Percentiles rank a stretch among this genome's conserved stretches.
phyloP scores from a whole-genome alignment of 2,329 filamentous ascomycete genomes.

The Colletotrichum viniferum region DNA sequence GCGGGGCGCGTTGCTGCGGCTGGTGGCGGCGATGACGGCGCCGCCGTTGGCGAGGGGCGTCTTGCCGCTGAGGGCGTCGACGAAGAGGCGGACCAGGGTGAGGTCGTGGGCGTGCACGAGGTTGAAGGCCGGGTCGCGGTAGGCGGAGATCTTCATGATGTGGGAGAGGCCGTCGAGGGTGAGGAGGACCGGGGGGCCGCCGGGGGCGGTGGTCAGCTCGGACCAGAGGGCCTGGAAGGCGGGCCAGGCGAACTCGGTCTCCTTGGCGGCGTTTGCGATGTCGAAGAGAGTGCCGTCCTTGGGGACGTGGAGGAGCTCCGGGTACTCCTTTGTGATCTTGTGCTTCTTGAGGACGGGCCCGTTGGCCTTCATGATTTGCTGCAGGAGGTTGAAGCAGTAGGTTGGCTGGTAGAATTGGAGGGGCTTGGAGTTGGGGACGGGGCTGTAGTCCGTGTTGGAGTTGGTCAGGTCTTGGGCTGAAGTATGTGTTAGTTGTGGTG shows the following conservation, averaged over 20 bases:
- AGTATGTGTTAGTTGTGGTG: not conserved
- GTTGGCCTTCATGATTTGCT: slow-evolving; percentile 76
- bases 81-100: slow-evolving; percentile 74
- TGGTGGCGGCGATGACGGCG: slow-evolving; percentile 76
- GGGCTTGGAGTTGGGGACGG: slow-evolving; percentile 63
- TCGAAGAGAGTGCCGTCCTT: slow-evolving; percentile 68
- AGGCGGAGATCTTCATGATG: slow-evolving; percentile 79
- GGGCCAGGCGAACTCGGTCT: slow-evolving; percentile 79
- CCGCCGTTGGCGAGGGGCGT: slow-evolving; percentile 72
- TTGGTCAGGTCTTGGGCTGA: slow-evolving; percentile 81
- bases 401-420: slow-evolving; percentile 76
- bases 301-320: slow-evolving; percentile 62
- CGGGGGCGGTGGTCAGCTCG: slow-evolving; percentile 66
- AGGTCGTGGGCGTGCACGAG: slow-evolving; percentile 88
- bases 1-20: slow-evolving; percentile 70
- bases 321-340: slow-evolving; percentile 48
- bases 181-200: slow-evolving; percentile 69
- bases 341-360: slow-evolving; percentile 61
- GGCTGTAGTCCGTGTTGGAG: slow-evolving; percentile 80
- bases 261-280: slow-evolving; percentile 73
- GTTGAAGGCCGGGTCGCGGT: slow-evolving; percentile 73
- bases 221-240: slow-evolving; percentile 82
- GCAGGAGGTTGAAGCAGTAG: slow-evolving; percentile 77
- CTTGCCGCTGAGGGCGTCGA: slow-evolving; percentile 71
- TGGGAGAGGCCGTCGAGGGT: slow-evolving; percentile 80